Evolutionary conservation across 179 eudicot genomes (phyloP), one percentile per base, ranked within the genome.

Genomic region (Heliamphora pulchella): DNA sequence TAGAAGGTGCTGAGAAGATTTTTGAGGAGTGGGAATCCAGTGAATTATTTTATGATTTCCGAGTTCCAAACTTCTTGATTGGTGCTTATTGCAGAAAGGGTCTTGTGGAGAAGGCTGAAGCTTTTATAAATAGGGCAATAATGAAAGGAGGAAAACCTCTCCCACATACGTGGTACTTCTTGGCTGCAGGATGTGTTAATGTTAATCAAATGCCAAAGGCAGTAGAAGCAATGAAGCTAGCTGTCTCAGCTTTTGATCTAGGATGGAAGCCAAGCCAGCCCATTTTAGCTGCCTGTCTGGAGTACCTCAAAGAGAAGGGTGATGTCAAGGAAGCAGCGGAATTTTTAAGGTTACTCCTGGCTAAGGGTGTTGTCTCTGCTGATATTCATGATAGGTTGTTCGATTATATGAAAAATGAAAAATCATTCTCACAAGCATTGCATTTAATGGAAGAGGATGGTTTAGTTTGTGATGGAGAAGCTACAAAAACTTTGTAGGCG

Each of bases 1-100:
- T 89, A 5, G 86, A 86, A 80, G 86, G 84, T 61, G 89, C 90
- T 39, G 89, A 87, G 81, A 79, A 80, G 68, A 81, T 86, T 31
- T 73, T 89, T 1, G 82, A 78, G 43, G 91, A 89, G 46, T 86
- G 85, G 80, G 84, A 81, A 47, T 74, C 82, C 48, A 48, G 64
- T 44, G 17, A 57, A 17, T 62, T 64, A n/a, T 41, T 57, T 31
- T 82, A 46, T 51, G 89, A 86, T 80, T 83, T 81, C 48, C 72
- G 79, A 74, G 72, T 87, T 15, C 74, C 83, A 6, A 86, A 87
- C 75, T 65, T 76, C 66, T 79, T 89, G 79, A 17, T 89, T 39
- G 83, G 85, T 74, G 85, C 80, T 54, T 87, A 87, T 73, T 80
- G 90, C 69, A 78, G 81, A 20, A 87, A 78, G 63, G 90, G 89